Conservation (phyloP, 192 early-diverging fungal species). For the Entomortierella beljakovae region DNA sequence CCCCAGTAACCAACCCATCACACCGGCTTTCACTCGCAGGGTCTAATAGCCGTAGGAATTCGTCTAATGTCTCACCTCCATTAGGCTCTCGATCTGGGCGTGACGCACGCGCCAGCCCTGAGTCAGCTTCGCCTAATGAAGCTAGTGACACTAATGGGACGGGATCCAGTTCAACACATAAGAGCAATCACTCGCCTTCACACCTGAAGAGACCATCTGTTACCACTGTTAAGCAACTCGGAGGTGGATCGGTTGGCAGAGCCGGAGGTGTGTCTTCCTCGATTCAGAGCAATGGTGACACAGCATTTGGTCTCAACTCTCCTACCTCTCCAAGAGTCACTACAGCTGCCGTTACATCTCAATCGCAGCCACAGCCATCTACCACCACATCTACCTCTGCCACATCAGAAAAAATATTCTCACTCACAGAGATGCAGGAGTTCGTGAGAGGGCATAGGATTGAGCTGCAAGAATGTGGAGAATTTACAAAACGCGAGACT, state of each 20-base stretch:
- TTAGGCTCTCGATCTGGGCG: conserved; percentile 9
- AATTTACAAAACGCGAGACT: conserved; percentile 75
- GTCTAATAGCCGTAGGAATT: conserved; percentile 31
- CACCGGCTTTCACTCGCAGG: conserved; percentile 28
- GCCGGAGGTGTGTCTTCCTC: not conserved
- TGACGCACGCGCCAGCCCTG: conserved; percentile 24
- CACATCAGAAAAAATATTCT: not conserved
- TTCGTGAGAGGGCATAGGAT: conserved; percentile 73
- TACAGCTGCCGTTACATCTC: not conserved
- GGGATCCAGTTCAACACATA: not conserved
- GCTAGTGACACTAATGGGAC: not conserved
- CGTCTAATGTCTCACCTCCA: conserved; percentile 38
- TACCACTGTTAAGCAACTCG: conserved; percentile 16
- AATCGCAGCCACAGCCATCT: not conserved
- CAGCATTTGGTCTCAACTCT: conserved; percentile 1
- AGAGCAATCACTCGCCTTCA: conserved; percentile 2
- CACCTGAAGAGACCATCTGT: conserved; percentile 46
- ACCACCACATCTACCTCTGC: not conserved
- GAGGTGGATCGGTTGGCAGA: not conserved
- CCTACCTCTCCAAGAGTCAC: conserved; percentile 22
- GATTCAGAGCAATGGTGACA: not conserved
- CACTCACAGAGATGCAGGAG: conserved; percentile 60
- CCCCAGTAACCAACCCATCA: not conserved
- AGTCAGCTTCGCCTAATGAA: conserved; percentile 4
- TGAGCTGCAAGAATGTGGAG: conserved; percentile 70